Evolutionary conservation across 2,329 filamentous ascomycete genomes (phyloP), one percentile per base, ranked within the genome.

Genomic region (Harringtonia aguacate): DNA sequence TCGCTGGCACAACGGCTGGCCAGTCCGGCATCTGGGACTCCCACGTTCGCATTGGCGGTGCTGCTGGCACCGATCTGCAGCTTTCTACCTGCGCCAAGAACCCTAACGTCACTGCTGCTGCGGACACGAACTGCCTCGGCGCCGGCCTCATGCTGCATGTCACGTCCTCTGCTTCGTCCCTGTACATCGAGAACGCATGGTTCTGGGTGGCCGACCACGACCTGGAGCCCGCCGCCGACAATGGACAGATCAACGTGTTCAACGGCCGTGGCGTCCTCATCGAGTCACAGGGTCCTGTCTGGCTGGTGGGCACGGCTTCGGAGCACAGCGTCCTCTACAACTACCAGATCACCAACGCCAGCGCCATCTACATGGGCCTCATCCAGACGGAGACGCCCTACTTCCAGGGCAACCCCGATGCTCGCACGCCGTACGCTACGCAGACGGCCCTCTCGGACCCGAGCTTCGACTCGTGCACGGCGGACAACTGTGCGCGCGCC

Each of bases 181-280:
- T 78, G 37, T 94, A 94, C 65, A 68, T 94, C 36, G 89, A 95
- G 69, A 94, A 94, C 66, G 79, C 73, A 38, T 94, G 86, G 86
- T 81, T 86, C 62, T 94, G 88, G 87, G 83, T 87, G 38, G 79
- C 88, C 3, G 88, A 95, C 60, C 88, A 95, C 68, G 86, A 94
- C 58, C 81, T 95, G 21, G 89, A 95, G 60, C 72, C 79, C 13
- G 51, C 63, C 9, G 81, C 83, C 56, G 76, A 83, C 58, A 77
- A 82, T 58, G 51, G 47, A 21, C 84, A 92, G 62, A 83, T 92
- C 61, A 81, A 86, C 65, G 79, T 95, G 56, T 95, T 84, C 75
- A 94, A 86, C 60, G 87, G 87, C 39, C 85, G 88, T 49, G 89
- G 87, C 55, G 75, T 94, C 52, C 72, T 80, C 38, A 77, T 95